These are phyloP conservation scores for Backusella morwellensis DNA, from an alignment of 192 early-diverging fungal genomes.

Conservation along the genomic window DNA sequence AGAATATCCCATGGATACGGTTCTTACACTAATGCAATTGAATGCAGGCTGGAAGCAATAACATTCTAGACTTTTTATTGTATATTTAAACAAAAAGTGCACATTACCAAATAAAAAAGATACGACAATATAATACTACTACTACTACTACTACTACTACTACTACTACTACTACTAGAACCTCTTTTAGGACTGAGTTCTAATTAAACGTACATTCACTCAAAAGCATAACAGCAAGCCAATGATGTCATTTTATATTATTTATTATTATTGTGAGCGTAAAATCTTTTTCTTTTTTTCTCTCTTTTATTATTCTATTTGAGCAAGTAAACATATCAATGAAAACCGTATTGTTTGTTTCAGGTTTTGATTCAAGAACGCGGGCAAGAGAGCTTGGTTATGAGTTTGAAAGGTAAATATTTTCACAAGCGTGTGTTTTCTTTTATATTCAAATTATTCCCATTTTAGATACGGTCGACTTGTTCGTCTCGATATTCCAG, in stretches of 20 bases:
- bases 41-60: constrained; percentile 43
- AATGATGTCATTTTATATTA: background rate
- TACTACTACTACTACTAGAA: too few species aligned
- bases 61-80: background rate
- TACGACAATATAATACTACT: too few species aligned
- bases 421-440: background rate
- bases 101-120: too few species aligned
- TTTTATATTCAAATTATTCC: background rate
- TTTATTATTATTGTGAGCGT: background rate
- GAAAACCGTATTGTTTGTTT: constrained; percentile 70
- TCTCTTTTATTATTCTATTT: background rate
- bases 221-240: background rate
- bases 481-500: constrained; percentile 88
- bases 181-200: background rate
- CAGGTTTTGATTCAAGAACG: constrained; percentile 73
- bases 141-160: too few species aligned
- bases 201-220: background rate
- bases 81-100: too few species aligned
- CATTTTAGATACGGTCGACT: constrained; percentile 73
- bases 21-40: constrained; percentile 45
- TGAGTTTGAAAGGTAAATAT: constrained; percentile 84
- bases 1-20: constrained; percentile 49
- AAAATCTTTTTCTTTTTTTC: background rate
- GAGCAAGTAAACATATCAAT: background rate
- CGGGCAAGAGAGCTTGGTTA: constrained; percentile 90